These are phyloP conservation scores for Mycena metata DNA, from an alignment of 768 basidiomycete genomes.

Conservation along the genomic window DNA sequence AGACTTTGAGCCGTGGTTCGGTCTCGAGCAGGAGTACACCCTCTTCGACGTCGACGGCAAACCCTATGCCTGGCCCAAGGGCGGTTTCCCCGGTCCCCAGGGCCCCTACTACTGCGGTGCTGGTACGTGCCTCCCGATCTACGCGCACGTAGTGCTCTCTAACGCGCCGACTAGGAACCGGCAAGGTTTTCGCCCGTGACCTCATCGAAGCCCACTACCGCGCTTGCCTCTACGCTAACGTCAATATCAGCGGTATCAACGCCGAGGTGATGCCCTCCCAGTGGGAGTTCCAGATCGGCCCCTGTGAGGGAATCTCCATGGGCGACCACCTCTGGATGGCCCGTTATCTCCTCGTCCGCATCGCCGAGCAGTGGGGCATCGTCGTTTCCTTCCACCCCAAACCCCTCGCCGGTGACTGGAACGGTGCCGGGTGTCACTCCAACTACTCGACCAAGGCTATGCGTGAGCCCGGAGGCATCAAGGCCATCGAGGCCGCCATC, in stretches of 20 bases:
- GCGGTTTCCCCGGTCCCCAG: slow-evolving; percentile 99
- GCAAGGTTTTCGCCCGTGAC: slow-evolving; percentile 98
- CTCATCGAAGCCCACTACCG: slow-evolving; percentile 99
- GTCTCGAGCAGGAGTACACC: slow-evolving; percentile 99
- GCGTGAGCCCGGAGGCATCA: slow-evolving; percentile 95
- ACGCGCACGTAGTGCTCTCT: slow-evolving; percentile 35
- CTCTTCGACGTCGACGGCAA: slow-evolving; percentile 93
- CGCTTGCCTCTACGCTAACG: slow-evolving; percentile 92
- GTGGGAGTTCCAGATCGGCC: slow-evolving; percentile 99
- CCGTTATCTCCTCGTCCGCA: slow-evolving; percentile 93
- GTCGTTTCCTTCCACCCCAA: slow-evolving; percentile 99
- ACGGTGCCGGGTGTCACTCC: slow-evolving; percentile 98
- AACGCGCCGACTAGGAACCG: slow-evolving; percentile 74
- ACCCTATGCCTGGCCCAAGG: slow-evolving; percentile 97
- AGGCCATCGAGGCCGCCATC: slow-evolving; percentile 92
- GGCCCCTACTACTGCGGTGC: slow-evolving; percentile 99
- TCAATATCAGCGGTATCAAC: slow-evolving; percentile 99
- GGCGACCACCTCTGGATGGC: slow-evolving; percentile 99
- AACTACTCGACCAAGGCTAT: slow-evolving; percentile 97
- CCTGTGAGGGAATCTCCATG: slow-evolving; percentile 97
- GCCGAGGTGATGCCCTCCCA: slow-evolving; percentile 99
- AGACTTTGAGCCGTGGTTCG: slow-evolving; percentile 91
- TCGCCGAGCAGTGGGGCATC: slow-evolving; percentile 97
- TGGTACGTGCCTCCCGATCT: slow-evolving; percentile 64
- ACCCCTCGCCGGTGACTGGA: slow-evolving; percentile 97